Evolutionary conservation across 805 yeast genomes (phyloP).

Genomic region (Candida mattraensis): DNA sequence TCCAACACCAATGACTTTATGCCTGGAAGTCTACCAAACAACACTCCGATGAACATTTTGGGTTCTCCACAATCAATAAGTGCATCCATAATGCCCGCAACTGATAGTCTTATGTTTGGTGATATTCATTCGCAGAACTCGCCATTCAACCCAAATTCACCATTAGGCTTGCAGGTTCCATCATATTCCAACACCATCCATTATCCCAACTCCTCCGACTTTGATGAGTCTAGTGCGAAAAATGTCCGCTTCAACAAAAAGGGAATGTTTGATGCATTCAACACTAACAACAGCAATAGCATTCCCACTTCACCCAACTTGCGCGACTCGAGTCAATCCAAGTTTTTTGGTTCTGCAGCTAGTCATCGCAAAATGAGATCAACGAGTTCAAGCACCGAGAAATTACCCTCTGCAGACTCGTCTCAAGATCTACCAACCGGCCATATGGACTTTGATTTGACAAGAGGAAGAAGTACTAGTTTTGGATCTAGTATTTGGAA

Average conservation of each 20-base stretch:
- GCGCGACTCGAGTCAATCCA: constrained; percentile 19
- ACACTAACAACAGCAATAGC: constrained; percentile 18
- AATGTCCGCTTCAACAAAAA: constrained; percentile 12
- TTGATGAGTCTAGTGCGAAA: constrained; percentile 14
- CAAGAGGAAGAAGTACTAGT: constrained; percentile 35
- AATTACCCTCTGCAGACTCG: constrained; percentile 10
- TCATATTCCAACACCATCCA: constrained; percentile 8
- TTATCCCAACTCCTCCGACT: too few species aligned
- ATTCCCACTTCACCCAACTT: constrained; percentile 22
- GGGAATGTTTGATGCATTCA: constrained; percentile 21
- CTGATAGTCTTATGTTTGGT: constrained; percentile 11
- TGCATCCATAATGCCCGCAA: constrained; percentile 1
- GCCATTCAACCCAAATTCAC: constrained; percentile 17
- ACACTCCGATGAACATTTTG: constrained; percentile 6
- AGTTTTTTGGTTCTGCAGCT: constrained; percentile 20
- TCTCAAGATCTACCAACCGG: constrained; percentile 9
- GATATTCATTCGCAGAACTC: constrained; percentile 20
- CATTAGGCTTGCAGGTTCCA: constrained; percentile 12
- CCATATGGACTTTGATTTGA: constrained; percentile 16
- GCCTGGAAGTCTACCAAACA: constrained; percentile 1
- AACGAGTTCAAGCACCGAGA: constrained; percentile 12
- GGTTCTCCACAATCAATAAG: constrained; percentile 9
- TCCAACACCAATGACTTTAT: constrained; percentile 1
- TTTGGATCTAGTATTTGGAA: constrained; percentile 39
- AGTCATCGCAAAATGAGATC: constrained; percentile 15